A percentile compares a stretch with the other conserved stretches of the same genome.
phyloP scores from a whole-genome alignment of 1,284 basidiomycete genomes.

The Moesziomyces antarcticus region DNA sequence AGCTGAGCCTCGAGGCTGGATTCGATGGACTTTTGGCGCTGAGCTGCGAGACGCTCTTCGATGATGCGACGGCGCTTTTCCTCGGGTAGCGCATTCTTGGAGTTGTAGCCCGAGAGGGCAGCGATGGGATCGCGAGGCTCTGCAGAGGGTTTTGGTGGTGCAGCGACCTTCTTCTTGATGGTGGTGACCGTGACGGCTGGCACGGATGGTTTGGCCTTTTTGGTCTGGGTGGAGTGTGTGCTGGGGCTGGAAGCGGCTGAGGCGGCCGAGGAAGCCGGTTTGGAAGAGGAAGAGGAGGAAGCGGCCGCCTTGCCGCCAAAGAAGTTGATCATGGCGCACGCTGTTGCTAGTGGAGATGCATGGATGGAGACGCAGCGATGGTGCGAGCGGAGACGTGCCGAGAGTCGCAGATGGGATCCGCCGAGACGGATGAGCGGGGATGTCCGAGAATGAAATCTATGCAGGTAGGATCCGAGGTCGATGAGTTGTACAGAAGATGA shows the following conservation, averaged over 20 bases:
- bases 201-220: constrained; percentile 29
- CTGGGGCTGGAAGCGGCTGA: not conserved
- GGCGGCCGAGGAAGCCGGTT: constrained; percentile 4
- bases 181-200: constrained; percentile 43
- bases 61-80: constrained; percentile 50
- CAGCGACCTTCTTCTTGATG: constrained; percentile 27
- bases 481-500: no score
- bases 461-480: no score
- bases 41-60: constrained; percentile 41
- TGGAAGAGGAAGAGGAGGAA: constrained; percentile 1
- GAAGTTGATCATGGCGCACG: constrained; percentile 43
- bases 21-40: constrained; percentile 44
- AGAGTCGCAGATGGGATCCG: not conserved
- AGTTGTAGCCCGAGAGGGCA: constrained; percentile 33
- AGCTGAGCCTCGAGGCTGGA: constrained; percentile 33
- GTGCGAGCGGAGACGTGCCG: no score
- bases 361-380: not conserved
- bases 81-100: constrained; percentile 49
- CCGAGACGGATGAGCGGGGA: not conserved
- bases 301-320: constrained; percentile 33
- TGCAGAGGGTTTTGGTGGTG: constrained; percentile 15
- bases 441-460: no score
- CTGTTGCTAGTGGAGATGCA: not conserved
- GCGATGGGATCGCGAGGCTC: constrained; percentile 42
- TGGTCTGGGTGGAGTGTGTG: constrained; percentile 1